Evolutionary conservation across 345 rosid genomes (phyloP).

Genomic region (Conringia planisiliqua): DNA sequence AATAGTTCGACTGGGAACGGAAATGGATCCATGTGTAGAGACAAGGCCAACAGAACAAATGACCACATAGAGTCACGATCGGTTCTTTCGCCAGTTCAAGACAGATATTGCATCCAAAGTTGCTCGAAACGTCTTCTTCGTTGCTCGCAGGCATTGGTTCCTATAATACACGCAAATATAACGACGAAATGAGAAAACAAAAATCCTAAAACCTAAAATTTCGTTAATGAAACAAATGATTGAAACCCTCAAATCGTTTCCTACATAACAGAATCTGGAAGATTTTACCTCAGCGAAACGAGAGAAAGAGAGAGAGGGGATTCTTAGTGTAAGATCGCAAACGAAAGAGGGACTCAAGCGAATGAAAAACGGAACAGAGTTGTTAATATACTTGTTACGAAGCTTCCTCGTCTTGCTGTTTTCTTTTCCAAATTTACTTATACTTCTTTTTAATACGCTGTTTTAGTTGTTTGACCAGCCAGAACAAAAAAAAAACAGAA

Average conservation of each 20-base stretch:
- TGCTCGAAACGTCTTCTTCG: conserved; percentile 49
- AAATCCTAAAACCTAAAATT: neutral
- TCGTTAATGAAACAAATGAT: no score
- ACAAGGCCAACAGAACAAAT: conserved; percentile 97
- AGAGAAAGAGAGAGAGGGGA: neutral
- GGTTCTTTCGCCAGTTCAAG: conserved; percentile 92
- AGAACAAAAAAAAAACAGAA: no score
- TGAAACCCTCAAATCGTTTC: neutral
- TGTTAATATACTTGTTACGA: neutral
- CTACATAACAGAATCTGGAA: neutral
- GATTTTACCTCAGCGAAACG: neutral
- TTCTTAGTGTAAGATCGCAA: neutral
- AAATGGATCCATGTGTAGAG: conserved; percentile 86
- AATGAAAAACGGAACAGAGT: neutral
- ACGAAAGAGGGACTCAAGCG: conserved; percentile 10
- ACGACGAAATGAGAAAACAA: neutral
- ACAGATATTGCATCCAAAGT: conserved; percentile 92
- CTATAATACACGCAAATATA: neutral
- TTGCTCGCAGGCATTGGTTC: conserved; percentile 36
- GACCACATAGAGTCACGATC: conserved; percentile 89
- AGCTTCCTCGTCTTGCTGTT: neutral
- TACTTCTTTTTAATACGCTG: neutral
- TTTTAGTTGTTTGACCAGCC: neutral
- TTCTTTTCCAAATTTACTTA: neutral
- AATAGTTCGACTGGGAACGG: conserved; percentile 51